phyloP scores from a whole-genome alignment of 2,329 filamentous ascomycete species.

The Trichoderma atroviride region DNA sequence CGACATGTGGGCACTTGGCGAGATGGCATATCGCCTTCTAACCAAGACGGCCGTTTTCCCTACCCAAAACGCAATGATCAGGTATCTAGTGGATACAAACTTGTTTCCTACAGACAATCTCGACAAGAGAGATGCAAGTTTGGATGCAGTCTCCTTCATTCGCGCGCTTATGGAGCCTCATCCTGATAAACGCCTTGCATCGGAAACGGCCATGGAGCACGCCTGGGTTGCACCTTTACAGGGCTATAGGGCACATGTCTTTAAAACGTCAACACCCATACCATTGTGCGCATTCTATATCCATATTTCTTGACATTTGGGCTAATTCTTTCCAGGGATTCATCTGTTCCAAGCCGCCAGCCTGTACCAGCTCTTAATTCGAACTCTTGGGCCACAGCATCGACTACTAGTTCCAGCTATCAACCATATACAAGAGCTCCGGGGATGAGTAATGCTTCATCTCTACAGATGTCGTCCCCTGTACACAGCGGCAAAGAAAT shows the following conservation, averaged over 20 bases:
- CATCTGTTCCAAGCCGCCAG: neutral
- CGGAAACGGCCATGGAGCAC: neutral
- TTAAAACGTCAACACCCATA: neutral
- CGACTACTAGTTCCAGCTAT: neutral
- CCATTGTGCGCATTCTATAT: neutral
- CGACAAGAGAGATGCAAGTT: neutral
- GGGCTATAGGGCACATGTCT: neutral
- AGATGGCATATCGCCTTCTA: slow-evolving; percentile 28
- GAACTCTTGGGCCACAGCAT: neutral
- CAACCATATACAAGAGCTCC: neutral
- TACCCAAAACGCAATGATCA: neutral
- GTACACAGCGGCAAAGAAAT: too few relatives aligned
- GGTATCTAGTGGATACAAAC: neutral
- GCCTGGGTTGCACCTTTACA: neutral
- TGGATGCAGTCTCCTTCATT: neutral
- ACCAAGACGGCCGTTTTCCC: slow-evolving; percentile 14
- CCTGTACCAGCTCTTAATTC: neutral
- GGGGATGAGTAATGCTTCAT: neutral
- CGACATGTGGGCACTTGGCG: slow-evolving; percentile 34
- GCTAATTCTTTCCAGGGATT: neutral
- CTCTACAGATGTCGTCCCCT: neutral
- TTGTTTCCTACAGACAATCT: neutral
- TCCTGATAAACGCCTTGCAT: neutral
- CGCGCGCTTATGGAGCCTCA: neutral
- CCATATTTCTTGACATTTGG: neutral